phyloP scores from a whole-genome alignment of 1,284 basidiomycete genomes.

The Cryptococcus jaspeensis region DNA sequence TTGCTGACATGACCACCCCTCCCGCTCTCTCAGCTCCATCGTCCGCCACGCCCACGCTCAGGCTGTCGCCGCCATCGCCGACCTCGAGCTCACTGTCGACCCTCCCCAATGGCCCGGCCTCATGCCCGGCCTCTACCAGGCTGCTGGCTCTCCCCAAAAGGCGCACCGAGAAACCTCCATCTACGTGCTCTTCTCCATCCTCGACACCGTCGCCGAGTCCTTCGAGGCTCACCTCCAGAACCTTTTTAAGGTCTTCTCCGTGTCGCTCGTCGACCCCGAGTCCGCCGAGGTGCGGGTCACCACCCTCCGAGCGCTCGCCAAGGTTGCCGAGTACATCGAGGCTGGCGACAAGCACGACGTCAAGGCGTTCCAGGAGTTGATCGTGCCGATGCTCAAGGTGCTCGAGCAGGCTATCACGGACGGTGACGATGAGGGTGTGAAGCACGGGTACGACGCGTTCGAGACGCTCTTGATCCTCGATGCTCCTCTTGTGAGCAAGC shows the following conservation, averaged over 20 bases:
- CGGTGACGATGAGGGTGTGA: conserved; percentile 76
- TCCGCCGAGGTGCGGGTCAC: conserved; percentile 89
- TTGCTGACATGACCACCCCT: not conserved
- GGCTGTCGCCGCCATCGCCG: conserved; percentile 89
- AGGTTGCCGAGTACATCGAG: conserved; percentile 92
- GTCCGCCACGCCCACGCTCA: conserved; percentile 88
- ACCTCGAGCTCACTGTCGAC: conserved; percentile 77
- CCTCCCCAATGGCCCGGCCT: conserved; percentile 75
- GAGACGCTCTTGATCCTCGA: conserved; percentile 95
- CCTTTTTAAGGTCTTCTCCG: conserved; percentile 79
- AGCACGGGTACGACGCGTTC: conserved; percentile 91
- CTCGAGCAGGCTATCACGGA: conserved; percentile 83
- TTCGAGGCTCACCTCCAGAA: conserved; percentile 74
- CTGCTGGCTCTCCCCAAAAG: conserved; percentile 67
- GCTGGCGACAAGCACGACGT: conserved; percentile 83
- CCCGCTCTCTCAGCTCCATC: conserved; percentile 61
- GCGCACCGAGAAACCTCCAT: conserved; percentile 86
- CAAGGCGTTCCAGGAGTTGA: conserved; percentile 82
- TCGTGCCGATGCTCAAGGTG: conserved; percentile 87
- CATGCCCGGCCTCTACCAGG: conserved; percentile 81
- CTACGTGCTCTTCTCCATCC: conserved; percentile 86
- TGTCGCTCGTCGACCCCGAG: conserved; percentile 80
- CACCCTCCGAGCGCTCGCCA: conserved; percentile 83
- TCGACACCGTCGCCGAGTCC: conserved; percentile 88
- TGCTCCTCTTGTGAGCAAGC: conserved; percentile 84